A percentile compares a stretch with the other conserved stretches of the same genome.
Evolutionary conservation across 108 stramenopile genomes (phyloP).

Genomic region (Cylindrotheca closterium): DNA sequence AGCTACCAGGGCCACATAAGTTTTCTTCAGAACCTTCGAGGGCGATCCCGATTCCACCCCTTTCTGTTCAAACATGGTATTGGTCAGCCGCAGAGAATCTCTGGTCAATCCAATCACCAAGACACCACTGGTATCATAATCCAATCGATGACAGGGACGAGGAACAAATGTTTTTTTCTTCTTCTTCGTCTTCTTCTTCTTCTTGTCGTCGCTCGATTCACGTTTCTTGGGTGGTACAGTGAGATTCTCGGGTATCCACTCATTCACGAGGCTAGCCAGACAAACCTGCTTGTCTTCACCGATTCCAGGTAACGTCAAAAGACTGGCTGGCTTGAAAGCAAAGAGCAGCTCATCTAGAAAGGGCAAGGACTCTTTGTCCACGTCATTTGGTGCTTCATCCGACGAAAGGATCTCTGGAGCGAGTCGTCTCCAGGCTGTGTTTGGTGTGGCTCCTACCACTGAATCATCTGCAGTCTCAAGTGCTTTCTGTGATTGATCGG

Average conservation of each 20-base stretch:
- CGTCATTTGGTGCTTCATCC: background rate
- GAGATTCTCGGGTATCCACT: background rate
- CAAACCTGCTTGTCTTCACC: constrained; percentile 1
- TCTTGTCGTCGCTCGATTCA: background rate
- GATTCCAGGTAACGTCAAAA: constrained; percentile 9
- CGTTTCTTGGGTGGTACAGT: background rate
- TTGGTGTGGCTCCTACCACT: background rate
- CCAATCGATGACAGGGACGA: constrained; percentile 67
- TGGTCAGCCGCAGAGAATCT: constrained; percentile 36
- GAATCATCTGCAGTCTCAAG: background rate
- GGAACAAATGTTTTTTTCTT: constrained; percentile 30
- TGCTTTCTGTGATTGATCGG: background rate
- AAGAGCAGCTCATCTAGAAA: constrained; percentile 3
- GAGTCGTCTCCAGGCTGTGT: background rate
- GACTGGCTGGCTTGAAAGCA: constrained; percentile 2
- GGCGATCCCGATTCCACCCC: background rate
- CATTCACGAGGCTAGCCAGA: constrained; percentile 11
- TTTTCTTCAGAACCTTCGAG: constrained; percentile 26
- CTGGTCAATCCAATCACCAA: constrained; percentile 52
- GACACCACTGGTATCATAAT: constrained; percentile 66
- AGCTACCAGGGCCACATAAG: constrained; percentile 58
- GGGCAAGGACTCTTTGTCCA: background rate
- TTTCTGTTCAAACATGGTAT: constrained; percentile 48
- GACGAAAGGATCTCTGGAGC: background rate
- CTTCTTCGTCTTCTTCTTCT: constrained; percentile 12